Base-by-base conservation (phyloP, 805 yeast species). In the Scheffersomyces coipomensis region DNA sequence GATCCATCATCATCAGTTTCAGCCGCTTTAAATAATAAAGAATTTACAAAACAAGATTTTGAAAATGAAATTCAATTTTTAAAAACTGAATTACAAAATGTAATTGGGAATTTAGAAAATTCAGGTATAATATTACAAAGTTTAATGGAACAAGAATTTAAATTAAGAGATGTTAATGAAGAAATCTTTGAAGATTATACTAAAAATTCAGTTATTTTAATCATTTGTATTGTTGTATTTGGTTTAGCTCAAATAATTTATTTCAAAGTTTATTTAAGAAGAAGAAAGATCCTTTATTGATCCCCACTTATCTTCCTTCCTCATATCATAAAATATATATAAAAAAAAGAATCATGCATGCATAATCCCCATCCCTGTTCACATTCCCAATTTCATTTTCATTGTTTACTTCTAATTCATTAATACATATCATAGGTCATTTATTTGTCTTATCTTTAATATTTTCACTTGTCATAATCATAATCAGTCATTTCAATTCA, bases 121-220 rank as follows among this genome's bases (percentile, higher is more conserved):
- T 58, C 69, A 2, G 63, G 58, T 29, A 32, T 40, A 3, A 53
- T 58, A 8, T 49, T 68, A 13, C 29, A 49, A 24, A 52, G 55
- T 16, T 49, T 69, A 29, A 45, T 64, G 46, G 55, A 56, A 16
- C 64, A 63, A 35, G 73, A 69, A 43, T 53, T 41, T 16, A 52
- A 49, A 39, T 47, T 69, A 27, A 44, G 75, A 43, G 65, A 66
- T 39, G 58, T 56, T 29, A 69, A 69, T 46, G 75, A 69, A 43
- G 52, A 49, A 18, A 68, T 69, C 25, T 69, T 47, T 36, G 51
- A 57, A 19, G 56, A 56, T 13, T 67, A 65, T 49, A 63, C 72
- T 15, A 40, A 43, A 18, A 42, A 53, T n/a, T 48, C 68, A 13
- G 49, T 62, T 24, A 35, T 52, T 4, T 33, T 69, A 12, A 44